Conservation (phyloP, 257 asterid genomes). For the Osmanthus fragrans region DNA sequence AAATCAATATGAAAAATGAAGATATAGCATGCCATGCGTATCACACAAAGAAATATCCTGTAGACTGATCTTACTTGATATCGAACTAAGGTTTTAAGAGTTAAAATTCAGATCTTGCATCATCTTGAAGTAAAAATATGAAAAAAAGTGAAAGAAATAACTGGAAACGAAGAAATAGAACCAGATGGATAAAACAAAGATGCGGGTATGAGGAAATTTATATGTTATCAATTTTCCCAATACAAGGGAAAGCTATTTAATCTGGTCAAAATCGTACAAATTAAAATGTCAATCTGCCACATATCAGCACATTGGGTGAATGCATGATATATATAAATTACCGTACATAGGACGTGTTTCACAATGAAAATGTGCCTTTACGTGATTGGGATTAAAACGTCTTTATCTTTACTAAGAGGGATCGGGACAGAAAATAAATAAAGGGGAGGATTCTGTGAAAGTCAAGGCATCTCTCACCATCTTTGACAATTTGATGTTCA, state of each 20-base stretch:
- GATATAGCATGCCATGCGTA: neutral
- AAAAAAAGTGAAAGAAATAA: neutral
- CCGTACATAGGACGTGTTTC: neutral
- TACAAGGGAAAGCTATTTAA: neutral
- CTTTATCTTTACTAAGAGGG: conserved; percentile 10
- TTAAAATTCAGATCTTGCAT: neutral
- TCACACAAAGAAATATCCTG: neutral
- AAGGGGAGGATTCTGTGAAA: conserved; percentile 23
- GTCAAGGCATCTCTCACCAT: conserved; percentile 39
- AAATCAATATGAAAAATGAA: neutral
- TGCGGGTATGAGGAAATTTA: neutral
- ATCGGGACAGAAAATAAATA: conserved; percentile 6
- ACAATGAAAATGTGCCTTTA: neutral
- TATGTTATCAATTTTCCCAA: neutral
- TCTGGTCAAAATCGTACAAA: conserved; percentile 5
- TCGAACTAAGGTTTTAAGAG: neutral
- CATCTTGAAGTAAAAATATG: neutral
- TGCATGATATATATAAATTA: neutral
- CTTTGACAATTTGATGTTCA: conserved; percentile 41
- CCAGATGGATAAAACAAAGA: neutral
- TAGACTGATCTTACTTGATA: neutral
- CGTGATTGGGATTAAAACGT: neutral
- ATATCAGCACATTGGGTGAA: neutral
- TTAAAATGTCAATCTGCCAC: neutral
- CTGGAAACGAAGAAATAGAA: neutral